Evolutionary conservation across 2,329 filamentous ascomycete species (phyloP), one percentile per base, ranked within the genome.

Genomic region (Trichoderma atroviride): DNA sequence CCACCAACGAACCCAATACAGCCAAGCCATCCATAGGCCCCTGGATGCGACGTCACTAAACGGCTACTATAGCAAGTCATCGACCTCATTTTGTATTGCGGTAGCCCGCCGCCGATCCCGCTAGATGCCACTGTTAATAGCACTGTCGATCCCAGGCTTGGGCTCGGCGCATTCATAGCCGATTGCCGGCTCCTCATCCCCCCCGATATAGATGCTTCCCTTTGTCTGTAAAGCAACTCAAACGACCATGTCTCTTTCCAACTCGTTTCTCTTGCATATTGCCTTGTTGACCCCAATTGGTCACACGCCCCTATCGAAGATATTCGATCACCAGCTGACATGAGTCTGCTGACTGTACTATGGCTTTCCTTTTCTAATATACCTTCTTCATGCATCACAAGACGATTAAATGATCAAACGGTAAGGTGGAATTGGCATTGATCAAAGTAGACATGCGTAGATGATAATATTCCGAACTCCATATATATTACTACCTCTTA

Each of bases 141-240:
- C 33, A 14, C 19, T 47, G 63, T 58, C 37, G 37, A 66, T 50
- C 52, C 35, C 29, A 19, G 31, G 43, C 24, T 57, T 66, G 33
- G 56, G 22, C 63, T 66, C 63, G 63, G 63, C 37, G 63, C 37
- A 47, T 47, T 33, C 56, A 11, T 47, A 58, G 22, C 63, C 63
- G 63, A 66, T 58, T 57, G 53, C 52, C 52, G 53, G 62, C 37
- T 65, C 29, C 52, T 27, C 5, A 57, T n/a, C 27, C 47, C 63
- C 63, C 50, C 53, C 10, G 53, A 66, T 57, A 13, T 24, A 16
- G 19, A 43, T 5, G 3, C 6, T 19, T n/a, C 13, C 19, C 35
- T 9, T 27, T 1, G 37, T 24, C 55, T 14, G 47, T 13, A 24
- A 43, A 43, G 40, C 47, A 50, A 13, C n/a, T 50, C 10, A 11